Conservation (phyloP, 1,284 basidiomycete species). For the Mycosarcoma maydis region DNA sequence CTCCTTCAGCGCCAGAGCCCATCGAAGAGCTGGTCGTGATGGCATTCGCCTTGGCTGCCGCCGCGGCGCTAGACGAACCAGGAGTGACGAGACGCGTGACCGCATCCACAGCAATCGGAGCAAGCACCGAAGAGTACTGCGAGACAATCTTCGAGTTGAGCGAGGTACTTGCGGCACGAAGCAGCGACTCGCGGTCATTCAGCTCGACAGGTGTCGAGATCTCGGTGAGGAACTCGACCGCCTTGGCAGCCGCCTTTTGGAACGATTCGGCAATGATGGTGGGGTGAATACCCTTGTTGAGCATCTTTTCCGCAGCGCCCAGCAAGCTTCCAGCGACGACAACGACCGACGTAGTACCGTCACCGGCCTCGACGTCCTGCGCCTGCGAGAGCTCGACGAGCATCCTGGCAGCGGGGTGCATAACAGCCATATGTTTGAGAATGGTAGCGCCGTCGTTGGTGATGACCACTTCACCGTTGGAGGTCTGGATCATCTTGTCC, state of each 20-base stretch:
- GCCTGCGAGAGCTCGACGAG: conserved; percentile 92
- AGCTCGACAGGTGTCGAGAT: conserved; percentile 93
- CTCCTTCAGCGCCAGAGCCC: conserved; percentile 73
- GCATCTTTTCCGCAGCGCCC: conserved; percentile 94
- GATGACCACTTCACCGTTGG: conserved; percentile 95
- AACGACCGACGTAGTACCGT: conserved; percentile 98
- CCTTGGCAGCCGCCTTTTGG: conserved; percentile 87
- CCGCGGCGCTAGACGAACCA: conserved; percentile 11
- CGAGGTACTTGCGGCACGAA: conserved; percentile 93
- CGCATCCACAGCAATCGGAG: conserved; percentile 96
- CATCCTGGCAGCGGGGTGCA: conserved; percentile 99
- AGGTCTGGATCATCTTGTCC: conserved; percentile 99
- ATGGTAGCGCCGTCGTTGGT: conserved; percentile 99
- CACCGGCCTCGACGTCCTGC: conserved; percentile 98
- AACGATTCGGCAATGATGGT: conserved; percentile 97
- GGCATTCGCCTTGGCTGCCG: conserved; percentile 18
- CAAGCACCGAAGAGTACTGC: conserved; percentile 96
- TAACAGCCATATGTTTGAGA: conserved; percentile 92
- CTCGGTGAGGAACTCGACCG: conserved; percentile 92
- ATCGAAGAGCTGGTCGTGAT: conserved; percentile 76
- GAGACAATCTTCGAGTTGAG: conserved; percentile 99
- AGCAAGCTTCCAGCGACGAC: conserved; percentile 93
- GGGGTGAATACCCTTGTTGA: conserved; percentile 93
- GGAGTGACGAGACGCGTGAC: conserved; percentile 70
- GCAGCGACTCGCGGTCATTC: conserved; percentile 83